Evolutionary conservation across 148 eudicot species (phyloP).

Genomic region (Camellia lanceoleosa): DNA sequence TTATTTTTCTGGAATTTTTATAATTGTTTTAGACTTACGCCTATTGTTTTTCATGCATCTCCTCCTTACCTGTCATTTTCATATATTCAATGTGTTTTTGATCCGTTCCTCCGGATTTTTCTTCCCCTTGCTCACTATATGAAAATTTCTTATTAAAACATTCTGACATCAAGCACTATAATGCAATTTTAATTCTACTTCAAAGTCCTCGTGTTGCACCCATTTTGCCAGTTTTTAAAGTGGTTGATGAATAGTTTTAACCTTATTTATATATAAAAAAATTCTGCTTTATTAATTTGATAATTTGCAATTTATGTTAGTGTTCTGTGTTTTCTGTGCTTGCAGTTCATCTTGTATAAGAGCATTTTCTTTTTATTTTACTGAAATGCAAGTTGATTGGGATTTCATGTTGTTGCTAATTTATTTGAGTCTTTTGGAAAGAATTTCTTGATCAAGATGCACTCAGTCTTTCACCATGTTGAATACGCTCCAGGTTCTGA

Average conservation of each 20-base stretch:
- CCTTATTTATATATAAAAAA: too few relatives aligned
- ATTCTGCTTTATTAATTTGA: background rate
- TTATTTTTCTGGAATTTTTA: background rate
- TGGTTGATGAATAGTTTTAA: too few relatives aligned
- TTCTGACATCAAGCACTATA: background rate
- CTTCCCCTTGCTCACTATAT: background rate
- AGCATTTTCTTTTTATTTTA: background rate
- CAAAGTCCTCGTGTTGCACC: too few relatives aligned
- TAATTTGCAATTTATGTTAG: background rate
- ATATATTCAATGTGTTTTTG: background rate
- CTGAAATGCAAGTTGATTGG: background rate
- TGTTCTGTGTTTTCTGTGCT: background rate
- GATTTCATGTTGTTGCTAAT: background rate
- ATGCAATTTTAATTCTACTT: background rate
- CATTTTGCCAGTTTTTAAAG: too few relatives aligned
- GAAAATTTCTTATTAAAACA: background rate
- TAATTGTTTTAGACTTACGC: background rate
- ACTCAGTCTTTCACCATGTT: background rate
- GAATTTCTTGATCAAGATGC: background rate
- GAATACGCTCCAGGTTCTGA: background rate
- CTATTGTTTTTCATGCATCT: background rate
- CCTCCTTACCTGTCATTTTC: constrained; percentile 2
- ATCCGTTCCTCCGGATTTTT: background rate
- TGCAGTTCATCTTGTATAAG: background rate
- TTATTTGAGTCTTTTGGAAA: background rate